These are phyloP conservation scores for Stromatinia cepivora DNA, from an alignment of 2,329 filamentous ascomycete genomes.

Conservation along the genomic window DNA sequence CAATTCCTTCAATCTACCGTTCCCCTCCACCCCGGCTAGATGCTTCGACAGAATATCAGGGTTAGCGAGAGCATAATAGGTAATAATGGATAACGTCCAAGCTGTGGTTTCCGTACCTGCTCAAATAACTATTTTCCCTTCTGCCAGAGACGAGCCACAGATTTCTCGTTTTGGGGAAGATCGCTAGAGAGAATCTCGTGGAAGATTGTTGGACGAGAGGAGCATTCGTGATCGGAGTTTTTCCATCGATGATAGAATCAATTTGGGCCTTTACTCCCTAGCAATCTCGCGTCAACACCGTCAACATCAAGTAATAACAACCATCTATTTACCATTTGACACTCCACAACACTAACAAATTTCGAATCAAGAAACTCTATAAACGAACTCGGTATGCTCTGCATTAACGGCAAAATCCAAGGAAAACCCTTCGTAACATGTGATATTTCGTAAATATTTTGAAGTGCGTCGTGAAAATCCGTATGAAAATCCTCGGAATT, in stretches of 20 bases:
- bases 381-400: not conserved
- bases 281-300: not conserved
- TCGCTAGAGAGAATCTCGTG: slow-evolving; percentile 34
- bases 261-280: slow-evolving; percentile 43
- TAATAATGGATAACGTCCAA: slow-evolving; percentile 41
- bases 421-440: slow-evolving; percentile 8
- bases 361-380: slow-evolving; percentile 1
- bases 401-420: slow-evolving; percentile 17
- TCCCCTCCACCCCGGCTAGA: slow-evolving; percentile 40
- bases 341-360: slow-evolving; percentile 2
- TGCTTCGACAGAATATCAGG: slow-evolving; percentile 39
- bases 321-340: slow-evolving; percentile 22
- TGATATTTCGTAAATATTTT: slow-evolving; percentile 18
- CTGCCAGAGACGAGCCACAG: slow-evolving; percentile 39
- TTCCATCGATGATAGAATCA: slow-evolving; percentile 13
- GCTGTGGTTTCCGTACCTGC: slow-evolving; percentile 45
- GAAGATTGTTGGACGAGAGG: slow-evolving; percentile 35
- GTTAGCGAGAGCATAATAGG: slow-evolving; percentile 43
- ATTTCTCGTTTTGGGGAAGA: slow-evolving; percentile 43
- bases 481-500: slow-evolving; percentile 16
- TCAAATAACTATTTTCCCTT: slow-evolving; percentile 38
- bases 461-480: slow-evolving; percentile 8
- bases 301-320: not conserved
- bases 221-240: slow-evolving; percentile 22
- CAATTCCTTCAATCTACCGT: slow-evolving; percentile 29